Conservation (phyloP, 2,329 filamentous ascomycete genomes). For the Fusarium torreyae region DNA sequence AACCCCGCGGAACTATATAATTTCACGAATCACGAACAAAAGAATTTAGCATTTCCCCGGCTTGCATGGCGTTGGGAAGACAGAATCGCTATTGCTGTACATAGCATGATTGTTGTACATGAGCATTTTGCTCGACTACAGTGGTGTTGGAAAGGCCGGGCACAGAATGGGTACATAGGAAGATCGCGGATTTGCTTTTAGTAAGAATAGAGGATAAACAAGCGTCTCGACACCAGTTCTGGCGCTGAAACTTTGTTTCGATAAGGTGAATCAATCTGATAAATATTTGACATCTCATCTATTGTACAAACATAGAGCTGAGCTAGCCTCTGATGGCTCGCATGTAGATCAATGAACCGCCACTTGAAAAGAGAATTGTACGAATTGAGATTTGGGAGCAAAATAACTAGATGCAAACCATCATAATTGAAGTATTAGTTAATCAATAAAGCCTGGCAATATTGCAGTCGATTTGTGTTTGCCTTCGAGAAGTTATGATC, state of each 20-base stretch:
- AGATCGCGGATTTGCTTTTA: not conserved
- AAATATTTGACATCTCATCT: not conserved
- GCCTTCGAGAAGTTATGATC: constrained; percentile 1
- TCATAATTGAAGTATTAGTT: too few species aligned
- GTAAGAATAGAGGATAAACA: not conserved
- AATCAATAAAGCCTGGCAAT: not conserved
- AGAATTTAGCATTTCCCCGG: constrained; percentile 27
- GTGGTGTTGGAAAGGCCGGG: constrained; percentile 42
- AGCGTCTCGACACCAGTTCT: not conserved
- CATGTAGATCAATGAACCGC: not conserved
- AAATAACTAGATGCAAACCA: not conserved
- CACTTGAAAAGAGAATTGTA: not conserved
- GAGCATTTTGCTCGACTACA: constrained; percentile 17
- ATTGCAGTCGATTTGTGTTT: not conserved
- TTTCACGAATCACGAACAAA: constrained; percentile 47
- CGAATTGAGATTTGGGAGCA: not conserved
- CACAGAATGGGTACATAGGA: not conserved
- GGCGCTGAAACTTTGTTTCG: not conserved
- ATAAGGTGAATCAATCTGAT: not conserved
- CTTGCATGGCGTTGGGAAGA: constrained; percentile 45
- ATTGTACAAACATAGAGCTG: not conserved
- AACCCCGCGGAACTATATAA: constrained; percentile 12
- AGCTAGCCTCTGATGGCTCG: not conserved
- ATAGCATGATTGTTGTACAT: constrained; percentile 27
- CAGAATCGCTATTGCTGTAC: constrained; percentile 37